Base-by-base conservation (phyloP, 805 yeast genomes). In the Wickerhamomyces silvicola region DNA sequence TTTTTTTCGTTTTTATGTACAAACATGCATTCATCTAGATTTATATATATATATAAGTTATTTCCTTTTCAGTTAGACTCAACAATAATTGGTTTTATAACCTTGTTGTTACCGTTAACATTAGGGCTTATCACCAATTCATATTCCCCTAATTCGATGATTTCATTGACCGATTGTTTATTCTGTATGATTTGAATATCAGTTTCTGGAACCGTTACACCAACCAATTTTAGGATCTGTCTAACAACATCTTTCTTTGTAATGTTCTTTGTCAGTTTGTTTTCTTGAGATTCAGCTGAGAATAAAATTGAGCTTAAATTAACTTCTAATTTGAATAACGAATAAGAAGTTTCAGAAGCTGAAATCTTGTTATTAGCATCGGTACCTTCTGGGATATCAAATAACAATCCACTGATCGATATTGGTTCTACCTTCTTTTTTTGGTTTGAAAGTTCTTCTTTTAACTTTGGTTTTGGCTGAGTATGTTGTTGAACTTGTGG, bases 321-420 rank as follows among this genome's bases (percentile, higher is more conserved):
- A 12, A 41, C 27, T 30, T 48, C 49, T 24, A 50, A 24, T 16
- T 44, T 34, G 25, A 50, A 42, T 38, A 48, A 31, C 2, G 54
- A 48, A 30, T 48, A 50, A n/a, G 33, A 13, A 3, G 36, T 25
- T 10, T 23, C 22, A 11, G 44, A 28, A 10, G 41, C 34, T 25
- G 28, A n/a, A 7, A 31, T 30, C 3, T 40, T 16, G 5, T 30
- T 27, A 10, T 23, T 10, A n/a, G 22, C 10, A 10, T 20, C 22
- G 13, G 36, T 15, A 7, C 33, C 36, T 10, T 32, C 29, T 14
- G 51, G 45, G 3, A 38, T 7, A 18, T 43, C 42, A 18, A 50
- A 44, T 16, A 50, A 15, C 15, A 50, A 39, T 4, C 54, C 52
- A 14, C 35, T 35, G 19, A 50, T 37, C 14, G 39, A 40, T 10